phyloP scores from a whole-genome alignment of 768 basidiomycete genomes.

The Boletus patriciae region DNA sequence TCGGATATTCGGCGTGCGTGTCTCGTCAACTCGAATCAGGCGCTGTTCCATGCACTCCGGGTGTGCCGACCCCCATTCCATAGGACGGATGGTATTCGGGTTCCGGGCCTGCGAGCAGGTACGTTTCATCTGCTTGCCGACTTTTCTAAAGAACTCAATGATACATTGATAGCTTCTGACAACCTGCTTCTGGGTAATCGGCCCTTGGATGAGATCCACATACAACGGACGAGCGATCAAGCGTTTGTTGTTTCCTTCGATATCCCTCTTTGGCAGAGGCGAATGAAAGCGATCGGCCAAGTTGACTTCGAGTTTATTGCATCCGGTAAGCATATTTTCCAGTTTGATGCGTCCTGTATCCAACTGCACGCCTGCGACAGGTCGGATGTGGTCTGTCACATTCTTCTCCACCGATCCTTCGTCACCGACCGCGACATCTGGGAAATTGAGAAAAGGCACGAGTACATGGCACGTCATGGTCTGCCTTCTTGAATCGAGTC shows the following conservation, averaged over 20 bases:
- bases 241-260: conserved; percentile 54
- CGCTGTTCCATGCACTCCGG: conserved; percentile 30
- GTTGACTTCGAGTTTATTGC: conserved; percentile 72
- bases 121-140: conserved; percentile 17
- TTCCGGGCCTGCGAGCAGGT: conserved; percentile 17
- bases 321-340: conserved; percentile 8
- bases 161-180: conserved; percentile 38
- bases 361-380: conserved; percentile 2
- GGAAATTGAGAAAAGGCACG: conserved; percentile 7
- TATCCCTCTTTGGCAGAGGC: conserved; percentile 61
- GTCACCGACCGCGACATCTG: not conserved
- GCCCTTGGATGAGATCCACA: conserved; percentile 51
- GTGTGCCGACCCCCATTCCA: conserved; percentile 24
- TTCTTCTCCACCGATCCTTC: conserved; percentile 19
- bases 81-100: conserved; percentile 20
- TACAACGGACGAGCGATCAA: conserved; percentile 48
- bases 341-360: not conserved
- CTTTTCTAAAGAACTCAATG: not conserved
- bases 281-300: conserved; percentile 61
- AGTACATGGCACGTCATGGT: conserved; percentile 46
- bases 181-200: conserved; percentile 41
- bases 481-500: conserved; percentile 26
- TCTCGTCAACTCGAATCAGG: conserved; percentile 36
- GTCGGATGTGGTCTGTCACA: conserved; percentile 26
- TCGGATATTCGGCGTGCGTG: conserved; percentile 70